These are phyloP conservation scores for Rutstroemia sp. DNA, from an alignment of 2,329 filamentous ascomycete species.

Conservation along the genomic window DNA sequence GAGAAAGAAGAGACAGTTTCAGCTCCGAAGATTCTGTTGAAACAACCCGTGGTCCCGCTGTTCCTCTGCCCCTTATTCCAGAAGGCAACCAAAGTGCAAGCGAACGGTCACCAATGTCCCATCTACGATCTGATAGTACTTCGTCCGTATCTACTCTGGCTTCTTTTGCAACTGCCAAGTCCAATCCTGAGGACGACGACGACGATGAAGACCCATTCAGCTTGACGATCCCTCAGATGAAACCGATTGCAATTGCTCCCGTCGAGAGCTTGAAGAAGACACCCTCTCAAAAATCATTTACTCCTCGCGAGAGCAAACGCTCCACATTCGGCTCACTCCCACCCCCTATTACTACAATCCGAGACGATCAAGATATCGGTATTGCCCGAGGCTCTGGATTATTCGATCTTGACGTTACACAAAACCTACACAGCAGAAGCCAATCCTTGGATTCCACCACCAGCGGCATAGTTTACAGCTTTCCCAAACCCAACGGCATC, in stretches of 20 bases:
- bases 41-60: conserved; percentile 44
- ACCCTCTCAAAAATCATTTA: conserved; percentile 3
- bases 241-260: too few species aligned
- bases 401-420: conserved; percentile 34
- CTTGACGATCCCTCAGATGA: neutral
- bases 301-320: conserved; percentile 20
- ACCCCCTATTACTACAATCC: conserved; percentile 7
- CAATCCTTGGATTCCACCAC: conserved; percentile 31
- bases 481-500: conserved; percentile 42
- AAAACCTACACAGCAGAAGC: conserved; percentile 44
- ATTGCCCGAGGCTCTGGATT: conserved; percentile 15
- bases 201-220: conserved; percentile 26
- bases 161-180: conserved; percentile 57
- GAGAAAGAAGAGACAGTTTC: conserved; percentile 43
- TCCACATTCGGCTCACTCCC: conserved; percentile 25
- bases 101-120: conserved; percentile 20
- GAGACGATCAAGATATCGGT: conserved; percentile 9
- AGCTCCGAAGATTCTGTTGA: conserved; percentile 55
- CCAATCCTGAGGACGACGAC: conserved; percentile 35
- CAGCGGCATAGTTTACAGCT: conserved; percentile 52
- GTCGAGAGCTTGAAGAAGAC: too few species aligned
- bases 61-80: conserved; percentile 6
- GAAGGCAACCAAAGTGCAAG: conserved; percentile 10
- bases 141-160: conserved; percentile 54
- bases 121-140: conserved; percentile 46